These are phyloP conservation scores for Podospora anserina DNA, from an alignment of 495 filamentous ascomycete genomes.

Conservation along the genomic window DNA sequence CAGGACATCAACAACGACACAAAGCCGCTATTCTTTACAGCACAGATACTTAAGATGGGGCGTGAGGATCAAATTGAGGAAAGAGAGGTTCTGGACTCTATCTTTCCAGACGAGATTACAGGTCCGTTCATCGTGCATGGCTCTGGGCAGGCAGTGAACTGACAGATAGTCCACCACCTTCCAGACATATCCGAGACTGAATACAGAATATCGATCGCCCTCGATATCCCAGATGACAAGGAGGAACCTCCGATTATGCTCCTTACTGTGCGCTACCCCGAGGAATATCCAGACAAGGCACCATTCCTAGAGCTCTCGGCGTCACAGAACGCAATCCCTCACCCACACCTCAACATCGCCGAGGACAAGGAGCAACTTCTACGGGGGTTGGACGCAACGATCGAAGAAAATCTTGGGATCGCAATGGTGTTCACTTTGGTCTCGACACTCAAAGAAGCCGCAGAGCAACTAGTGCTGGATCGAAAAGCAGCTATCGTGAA, in stretches of 20 bases:
- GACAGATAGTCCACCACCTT: not conserved
- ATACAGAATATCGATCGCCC: conserved; percentile 75
- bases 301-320: conserved; percentile 73
- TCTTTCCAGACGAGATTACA: conserved; percentile 97
- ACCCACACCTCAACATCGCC: conserved; percentile 55
- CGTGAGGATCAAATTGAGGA: conserved; percentile 93
- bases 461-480: conserved; percentile 72
- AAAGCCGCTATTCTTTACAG: not conserved
- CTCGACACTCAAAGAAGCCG: conserved; percentile 79
- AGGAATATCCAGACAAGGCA: conserved; percentile 80
- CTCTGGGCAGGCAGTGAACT: not conserved
- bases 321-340: conserved; percentile 63
- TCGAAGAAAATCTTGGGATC: conserved; percentile 91
- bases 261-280: conserved; percentile 80
- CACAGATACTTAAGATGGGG: conserved; percentile 60
- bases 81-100: conserved; percentile 94
- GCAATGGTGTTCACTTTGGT: conserved; percentile 97
- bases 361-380: conserved; percentile 71
- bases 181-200: conserved; percentile 81
- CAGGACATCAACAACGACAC: not conserved
- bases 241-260: conserved; percentile 62
- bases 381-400: conserved; percentile 60
- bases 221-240: conserved; percentile 64
- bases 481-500: conserved; percentile 60
- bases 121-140: conserved; percentile 47